These are phyloP conservation scores for Pyrus communis DNA, from an alignment of 306 rosid genomes.

Conservation along the genomic window DNA sequence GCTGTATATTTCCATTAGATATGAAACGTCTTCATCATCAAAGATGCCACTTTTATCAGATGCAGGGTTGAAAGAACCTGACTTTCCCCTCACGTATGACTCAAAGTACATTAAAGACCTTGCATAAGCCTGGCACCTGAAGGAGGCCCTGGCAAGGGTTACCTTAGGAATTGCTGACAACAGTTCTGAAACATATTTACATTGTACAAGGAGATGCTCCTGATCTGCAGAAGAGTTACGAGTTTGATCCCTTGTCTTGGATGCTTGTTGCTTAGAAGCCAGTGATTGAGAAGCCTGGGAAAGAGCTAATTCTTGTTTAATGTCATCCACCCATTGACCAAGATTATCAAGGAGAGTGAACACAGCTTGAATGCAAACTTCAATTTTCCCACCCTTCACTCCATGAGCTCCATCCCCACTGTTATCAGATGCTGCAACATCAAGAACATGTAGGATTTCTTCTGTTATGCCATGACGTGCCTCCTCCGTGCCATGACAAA, in stretches of 20 bases:
- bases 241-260: constrained; percentile 53
- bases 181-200: constrained; percentile 82
- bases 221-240: constrained; percentile 40
- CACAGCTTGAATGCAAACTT: constrained; percentile 93
- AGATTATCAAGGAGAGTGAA: constrained; percentile 98
- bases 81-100: constrained; percentile 67
- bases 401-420: constrained; percentile 70
- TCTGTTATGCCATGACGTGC: constrained; percentile 76
- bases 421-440: constrained; percentile 78
- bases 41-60: constrained; percentile 80
- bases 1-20: constrained; percentile 90
- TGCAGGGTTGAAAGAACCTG: constrained; percentile 97
- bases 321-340: constrained; percentile 95
- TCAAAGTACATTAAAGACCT: constrained; percentile 96
- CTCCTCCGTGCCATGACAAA: constrained; percentile 86
- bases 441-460: constrained; percentile 82
- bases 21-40: constrained; percentile 76
- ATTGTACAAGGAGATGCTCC: constrained; percentile 64
- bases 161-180: constrained; percentile 75
- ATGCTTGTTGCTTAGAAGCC: constrained; percentile 54
- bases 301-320: constrained; percentile 80
- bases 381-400: constrained; percentile 69
- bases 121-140: constrained; percentile 91
- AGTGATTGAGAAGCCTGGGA: constrained; percentile 42
- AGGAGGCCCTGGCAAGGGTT: constrained; percentile 88